Base-by-base conservation (phyloP, 2,329 filamentous ascomycete genomes). In the Hymenoscyphus occultus region DNA sequence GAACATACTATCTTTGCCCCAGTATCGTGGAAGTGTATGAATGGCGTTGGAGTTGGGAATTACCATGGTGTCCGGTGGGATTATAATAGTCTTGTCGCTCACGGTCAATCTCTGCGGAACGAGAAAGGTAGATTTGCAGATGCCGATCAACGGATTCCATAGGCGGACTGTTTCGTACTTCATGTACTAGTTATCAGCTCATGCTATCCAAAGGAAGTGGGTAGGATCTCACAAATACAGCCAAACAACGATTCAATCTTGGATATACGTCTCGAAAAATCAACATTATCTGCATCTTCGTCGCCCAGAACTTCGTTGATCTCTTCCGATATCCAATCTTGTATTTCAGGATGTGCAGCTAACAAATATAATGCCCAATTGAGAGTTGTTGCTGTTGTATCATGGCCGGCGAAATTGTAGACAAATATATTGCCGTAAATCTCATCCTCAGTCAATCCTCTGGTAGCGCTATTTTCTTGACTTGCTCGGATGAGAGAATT, bases 341-440 rank as follows among this genome's bases (percentile, higher is more conserved):
- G 90, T 1, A 82, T 83, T 0, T 79, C 76, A 14, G 85, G 85
- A 70, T 88, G 82, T 71, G 85, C 82, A 22, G 89, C 90, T 3
- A 93, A 83, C 69, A 85, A 82, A 42, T 90, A 72, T 7, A 92
- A 76, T 2, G 86, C 82, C 73, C 90, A 92, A 76, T 92, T 87
- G 51, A 92, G 79, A 3, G 85, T 83, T 75, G 90, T 90, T 62
- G 90, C 90, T 2, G 90, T 89, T 1, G 90, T 92, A 76, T 93
- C 90, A 76, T 93, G 89, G 14, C 90, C 90, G 0, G 90, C 90
- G 1, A 92, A 80, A 67, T 83, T 80, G 76, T 85, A 84, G 70
- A 87, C 79, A 67, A 87, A 87, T 39, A 89, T 86, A 72, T 92
- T 92, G 62, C 89, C 88, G 48, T 89, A 78, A 65, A 92, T 64